These are phyloP conservation scores for Hyparrhenia diplandra DNA, from an alignment of 176 grass and related monocot species.

Conservation along the genomic window DNA sequence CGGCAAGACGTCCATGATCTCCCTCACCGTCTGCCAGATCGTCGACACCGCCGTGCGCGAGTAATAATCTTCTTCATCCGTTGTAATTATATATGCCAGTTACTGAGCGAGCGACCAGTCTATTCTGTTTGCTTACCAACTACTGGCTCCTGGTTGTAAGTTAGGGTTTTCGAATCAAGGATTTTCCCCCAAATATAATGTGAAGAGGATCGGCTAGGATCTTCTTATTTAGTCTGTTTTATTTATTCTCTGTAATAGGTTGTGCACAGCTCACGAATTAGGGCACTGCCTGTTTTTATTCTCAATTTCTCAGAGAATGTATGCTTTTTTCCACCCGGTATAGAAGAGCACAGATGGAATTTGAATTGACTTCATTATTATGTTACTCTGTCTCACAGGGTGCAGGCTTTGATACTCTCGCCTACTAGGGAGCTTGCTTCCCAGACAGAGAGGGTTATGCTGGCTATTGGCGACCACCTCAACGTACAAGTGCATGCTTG, in stretches of 20 bases:
- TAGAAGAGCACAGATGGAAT: neutral
- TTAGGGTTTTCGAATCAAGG: neutral
- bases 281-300: neutral
- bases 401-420: conserved; percentile 81
- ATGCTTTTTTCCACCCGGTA: neutral
- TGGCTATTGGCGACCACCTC: conserved; percentile 65
- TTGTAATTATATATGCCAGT: neutral
- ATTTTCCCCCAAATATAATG: neutral
- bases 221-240: neutral
- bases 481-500: conserved; percentile 77
- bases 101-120: neutral
- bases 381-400: conserved; percentile 38
- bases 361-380: neutral
- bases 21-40: conserved; percentile 87
- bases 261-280: neutral
- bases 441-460: conserved; percentile 82
- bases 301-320: neutral
- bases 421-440: conserved; percentile 87
- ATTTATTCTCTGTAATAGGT: neutral
- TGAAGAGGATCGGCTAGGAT: neutral
- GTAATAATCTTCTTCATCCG: conserved; percentile 12
- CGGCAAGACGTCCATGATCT: conserved; percentile 94
- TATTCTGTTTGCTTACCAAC: neutral
- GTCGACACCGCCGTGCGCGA: conserved; percentile 71
- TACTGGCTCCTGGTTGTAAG: neutral